These are phyloP conservation scores for Chrysopogon serrulatus DNA, from an alignment of 176 grass and related monocot genomes.

Conservation along the genomic window DNA sequence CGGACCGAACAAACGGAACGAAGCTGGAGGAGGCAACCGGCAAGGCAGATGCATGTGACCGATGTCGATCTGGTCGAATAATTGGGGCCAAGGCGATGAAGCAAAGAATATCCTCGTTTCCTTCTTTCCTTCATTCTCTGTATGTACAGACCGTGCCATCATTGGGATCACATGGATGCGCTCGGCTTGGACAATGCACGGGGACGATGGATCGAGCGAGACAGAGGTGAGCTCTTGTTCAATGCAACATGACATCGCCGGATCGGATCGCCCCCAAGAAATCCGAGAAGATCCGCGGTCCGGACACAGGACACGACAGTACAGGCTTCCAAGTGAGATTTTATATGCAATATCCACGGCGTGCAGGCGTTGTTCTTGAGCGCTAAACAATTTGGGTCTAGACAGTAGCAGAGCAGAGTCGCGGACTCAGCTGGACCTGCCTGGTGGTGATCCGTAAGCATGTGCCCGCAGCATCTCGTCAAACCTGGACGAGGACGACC, in stretches of 20 bases:
- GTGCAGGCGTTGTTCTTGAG: neutral
- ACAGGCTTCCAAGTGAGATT: conserved; percentile 13
- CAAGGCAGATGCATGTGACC: neutral
- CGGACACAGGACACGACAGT: conserved; percentile 6
- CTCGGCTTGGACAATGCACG: neutral
- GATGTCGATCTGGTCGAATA: neutral
- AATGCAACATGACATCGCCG: neutral
- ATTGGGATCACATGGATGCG: neutral
- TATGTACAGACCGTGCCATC: neutral
- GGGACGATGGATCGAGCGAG: neutral
- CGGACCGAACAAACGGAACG: neutral
- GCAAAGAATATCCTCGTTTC: conserved; percentile 6
- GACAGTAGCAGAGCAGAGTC: neutral
- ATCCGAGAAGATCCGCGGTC: neutral
- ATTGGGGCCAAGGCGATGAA: neutral
- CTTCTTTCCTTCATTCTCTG: neutral
- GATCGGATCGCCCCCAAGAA: conserved; percentile 15
- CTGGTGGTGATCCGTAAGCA: neutral
- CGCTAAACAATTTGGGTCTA: neutral
- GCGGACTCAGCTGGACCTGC: too few species aligned
- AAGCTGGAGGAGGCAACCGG: neutral
- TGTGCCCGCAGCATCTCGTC: too few species aligned
- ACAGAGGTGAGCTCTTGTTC: neutral
- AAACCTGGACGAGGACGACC: too few species aligned
- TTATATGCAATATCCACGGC: neutral